Evolutionary conservation across 805 yeast species (phyloP).

Genomic region (Yarrowia osloensis): DNA sequence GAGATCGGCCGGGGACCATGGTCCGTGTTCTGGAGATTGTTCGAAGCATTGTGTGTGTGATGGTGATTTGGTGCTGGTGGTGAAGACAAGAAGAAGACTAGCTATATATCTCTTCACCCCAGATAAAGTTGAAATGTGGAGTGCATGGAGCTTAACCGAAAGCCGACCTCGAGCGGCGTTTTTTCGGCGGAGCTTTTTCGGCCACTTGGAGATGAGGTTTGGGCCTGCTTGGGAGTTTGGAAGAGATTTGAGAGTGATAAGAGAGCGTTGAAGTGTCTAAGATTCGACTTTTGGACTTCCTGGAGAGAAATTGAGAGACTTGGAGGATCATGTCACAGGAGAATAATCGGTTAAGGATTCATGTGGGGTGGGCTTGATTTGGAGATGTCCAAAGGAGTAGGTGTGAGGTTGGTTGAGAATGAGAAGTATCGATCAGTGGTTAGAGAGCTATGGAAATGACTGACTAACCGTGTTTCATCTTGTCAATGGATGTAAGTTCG

Average conservation of each 20-base stretch:
- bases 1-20: background rate
- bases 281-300: background rate
- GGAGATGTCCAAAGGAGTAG: no score
- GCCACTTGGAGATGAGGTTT: background rate
- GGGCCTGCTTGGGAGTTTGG: background rate
- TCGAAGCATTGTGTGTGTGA: background rate
- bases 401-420: no score
- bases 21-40: background rate
- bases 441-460: no score
- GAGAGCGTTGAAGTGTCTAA: background rate
- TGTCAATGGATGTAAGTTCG: no score
- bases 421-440: no score
- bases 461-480: no score
- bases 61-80: background rate
- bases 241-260: background rate
- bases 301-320: background rate
- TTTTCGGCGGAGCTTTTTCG: slow-evolving; percentile 14
- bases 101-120: background rate
- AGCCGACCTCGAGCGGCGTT: background rate
- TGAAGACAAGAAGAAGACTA: background rate
- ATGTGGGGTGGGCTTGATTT: background rate
- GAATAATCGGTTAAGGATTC: background rate
- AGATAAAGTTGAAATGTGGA: slow-evolving; percentile 23
- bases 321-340: background rate
- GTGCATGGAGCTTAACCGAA: slow-evolving; percentile 12